Percentiles rank a stretch among this genome's conserved stretches.
Conservation (phyloP, 1,139 yeast species). For the Debaryomyces nepalensis region DNA sequence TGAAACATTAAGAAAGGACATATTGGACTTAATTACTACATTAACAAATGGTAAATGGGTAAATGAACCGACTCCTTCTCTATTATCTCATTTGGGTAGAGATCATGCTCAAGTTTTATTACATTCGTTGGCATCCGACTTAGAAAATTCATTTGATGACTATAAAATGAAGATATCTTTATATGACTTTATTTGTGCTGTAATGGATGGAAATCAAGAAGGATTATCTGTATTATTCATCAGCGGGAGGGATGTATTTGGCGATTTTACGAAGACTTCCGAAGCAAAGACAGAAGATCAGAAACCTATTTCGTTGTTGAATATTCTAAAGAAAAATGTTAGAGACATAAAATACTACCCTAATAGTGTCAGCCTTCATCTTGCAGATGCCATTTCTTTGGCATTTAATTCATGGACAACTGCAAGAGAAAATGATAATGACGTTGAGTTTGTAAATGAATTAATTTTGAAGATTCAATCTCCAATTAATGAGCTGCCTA, state of each 20-base stretch:
- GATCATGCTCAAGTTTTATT: conserved; percentile 63
- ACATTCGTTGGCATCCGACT: conserved; percentile 60
- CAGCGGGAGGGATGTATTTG: conserved; percentile 66
- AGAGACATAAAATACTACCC: conserved; percentile 58
- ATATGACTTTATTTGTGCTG: conserved; percentile 75
- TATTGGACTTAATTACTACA: conserved; percentile 63
- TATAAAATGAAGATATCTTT: conserved; percentile 59
- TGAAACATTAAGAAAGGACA: conserved; percentile 51
- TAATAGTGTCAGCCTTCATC: conserved; percentile 58
- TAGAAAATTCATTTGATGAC: conserved; percentile 63
- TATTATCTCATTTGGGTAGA: conserved; percentile 79
- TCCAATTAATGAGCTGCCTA: conserved; percentile 25
- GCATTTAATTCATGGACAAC: conserved; percentile 75
- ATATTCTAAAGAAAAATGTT: conserved; percentile 63
- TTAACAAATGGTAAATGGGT: conserved; percentile 68
- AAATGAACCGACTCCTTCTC: conserved; percentile 64
- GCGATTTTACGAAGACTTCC: conserved; percentile 32
- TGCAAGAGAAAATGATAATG: conserved; percentile 54
- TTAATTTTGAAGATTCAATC: conserved; percentile 45
- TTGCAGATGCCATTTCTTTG: conserved; percentile 66
- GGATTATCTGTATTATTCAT: conserved; percentile 80
- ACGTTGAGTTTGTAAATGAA: conserved; percentile 54
- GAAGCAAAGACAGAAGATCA: conserved; percentile 22
- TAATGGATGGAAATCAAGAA: conserved; percentile 80
- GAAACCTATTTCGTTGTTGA: conserved; percentile 50